These are phyloP conservation scores for Centaurea solstitialis DNA, from an alignment of 129 eudicot genomes.

Conservation along the genomic window DNA sequence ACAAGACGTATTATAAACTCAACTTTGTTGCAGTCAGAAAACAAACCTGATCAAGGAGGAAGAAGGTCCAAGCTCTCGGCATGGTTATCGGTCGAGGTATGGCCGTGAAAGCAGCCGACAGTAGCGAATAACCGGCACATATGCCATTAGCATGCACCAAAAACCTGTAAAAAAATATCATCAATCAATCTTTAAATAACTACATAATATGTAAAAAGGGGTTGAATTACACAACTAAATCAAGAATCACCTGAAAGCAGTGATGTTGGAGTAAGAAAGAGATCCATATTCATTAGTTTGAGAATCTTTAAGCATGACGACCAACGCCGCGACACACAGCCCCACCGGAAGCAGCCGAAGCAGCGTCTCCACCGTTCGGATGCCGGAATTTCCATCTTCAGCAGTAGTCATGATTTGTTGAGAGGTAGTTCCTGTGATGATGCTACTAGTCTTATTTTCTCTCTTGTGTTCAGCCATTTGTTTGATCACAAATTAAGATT, in stretches of 20 bases:
- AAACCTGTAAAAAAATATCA: conserved; percentile 47
- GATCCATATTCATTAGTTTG: conserved; percentile 76
- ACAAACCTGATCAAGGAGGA: conserved; percentile 84
- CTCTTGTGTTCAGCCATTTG: conserved; percentile 37
- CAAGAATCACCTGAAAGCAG: conserved; percentile 68
- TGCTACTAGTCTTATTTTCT: conserved; percentile 13
- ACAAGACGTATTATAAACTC: no score
- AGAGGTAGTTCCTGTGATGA: not conserved
- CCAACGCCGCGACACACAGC: conserved; percentile 68
- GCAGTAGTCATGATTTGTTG: not conserved
- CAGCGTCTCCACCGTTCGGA: conserved; percentile 73
- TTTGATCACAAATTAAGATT: conserved; percentile 8
- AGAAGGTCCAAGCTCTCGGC: conserved; percentile 91
- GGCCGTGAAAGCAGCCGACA: conserved; percentile 76
- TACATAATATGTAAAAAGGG: no score
- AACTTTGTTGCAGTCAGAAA: no score
- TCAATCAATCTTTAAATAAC: not conserved
- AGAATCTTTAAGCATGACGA: conserved; percentile 76
- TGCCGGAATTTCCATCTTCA: conserved; percentile 33
- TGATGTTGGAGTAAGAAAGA: conserved; percentile 70
- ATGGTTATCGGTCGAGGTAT: conserved; percentile 84
- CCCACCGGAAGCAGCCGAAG: conserved; percentile 72
- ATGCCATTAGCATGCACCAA: conserved; percentile 89
- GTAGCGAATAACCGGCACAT: conserved; percentile 93
- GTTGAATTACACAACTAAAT: not conserved